These are phyloP conservation scores for Zygoascus sp. DNA, from an alignment of 1,139 yeast genomes.

Conservation along the genomic window DNA sequence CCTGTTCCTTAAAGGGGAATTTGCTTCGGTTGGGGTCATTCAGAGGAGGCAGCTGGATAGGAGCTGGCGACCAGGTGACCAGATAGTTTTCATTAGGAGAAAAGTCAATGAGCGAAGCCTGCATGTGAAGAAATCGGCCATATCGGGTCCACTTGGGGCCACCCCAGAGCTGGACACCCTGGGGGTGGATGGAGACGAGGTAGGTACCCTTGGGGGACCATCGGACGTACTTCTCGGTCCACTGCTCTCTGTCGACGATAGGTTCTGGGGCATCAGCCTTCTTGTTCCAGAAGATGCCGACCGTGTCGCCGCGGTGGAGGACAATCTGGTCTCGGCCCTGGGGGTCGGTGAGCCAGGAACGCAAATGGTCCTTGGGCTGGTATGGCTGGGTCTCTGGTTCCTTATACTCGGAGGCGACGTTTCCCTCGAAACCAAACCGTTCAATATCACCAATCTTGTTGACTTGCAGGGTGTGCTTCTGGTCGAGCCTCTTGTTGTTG, in stretches of 20 bases:
- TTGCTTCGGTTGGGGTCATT: constrained; percentile 59
- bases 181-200: constrained; percentile 83
- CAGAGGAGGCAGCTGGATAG: constrained; percentile 65
- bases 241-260: constrained; percentile 71
- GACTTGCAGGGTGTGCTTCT: constrained; percentile 82
- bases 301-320: constrained; percentile 73
- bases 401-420: constrained; percentile 55
- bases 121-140: constrained; percentile 80
- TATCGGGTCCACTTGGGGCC: constrained; percentile 69
- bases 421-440: constrained; percentile 68
- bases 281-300: constrained; percentile 87
- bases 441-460: constrained; percentile 84
- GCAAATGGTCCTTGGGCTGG: constrained; percentile 73
- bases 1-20: constrained; percentile 82
- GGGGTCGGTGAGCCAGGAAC: constrained; percentile 86
- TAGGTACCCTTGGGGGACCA: constrained; percentile 95
- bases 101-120: constrained; percentile 83
- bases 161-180: constrained; percentile 97
- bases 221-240: constrained; percentile 83
- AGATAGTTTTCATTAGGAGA: constrained; percentile 89
- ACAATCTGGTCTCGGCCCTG: constrained; percentile 88
- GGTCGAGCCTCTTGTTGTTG: constrained; percentile 88
- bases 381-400: constrained; percentile 72
- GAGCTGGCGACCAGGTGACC: constrained; percentile 86
- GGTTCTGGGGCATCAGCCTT: constrained; percentile 70